Base-by-base conservation (phyloP, 306 rosid species). In the Vicia faba region DNA sequence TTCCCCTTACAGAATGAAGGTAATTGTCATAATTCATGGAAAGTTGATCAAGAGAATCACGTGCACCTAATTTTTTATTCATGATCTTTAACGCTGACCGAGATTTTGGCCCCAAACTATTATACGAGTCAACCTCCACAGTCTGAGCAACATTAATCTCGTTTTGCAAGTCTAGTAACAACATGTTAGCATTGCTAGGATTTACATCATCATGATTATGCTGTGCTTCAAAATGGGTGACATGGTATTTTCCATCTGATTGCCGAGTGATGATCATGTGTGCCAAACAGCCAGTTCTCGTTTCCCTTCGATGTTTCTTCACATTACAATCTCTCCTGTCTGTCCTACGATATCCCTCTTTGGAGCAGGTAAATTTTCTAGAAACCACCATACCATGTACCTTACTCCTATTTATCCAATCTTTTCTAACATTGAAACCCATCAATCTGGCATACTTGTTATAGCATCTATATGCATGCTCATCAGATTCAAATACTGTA, bases 341-440 rank as follows among this genome's bases (percentile, higher is more conserved):
- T 58, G 57, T 78, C 78, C 81, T 75, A 3, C 89, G 81, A 74
- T 87, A 76, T 51, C 93, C 93, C 67, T 87, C 87, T 66, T 50
- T 84, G 48, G 86, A 87, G 69, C 93, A 87, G 29, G 92, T 84
- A 81, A 82, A 87, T 79, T 87, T 87, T 70, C 93, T 78, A 68
- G 93, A 87, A 20, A 87, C 80, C 80, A 87, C 86, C 68, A 75
- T 82, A 64, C 93, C 93, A 74, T 82, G 87, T 8, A 82, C 84
- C 85, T 84, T 84, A 53, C 89, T 87, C 80, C 82, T 87, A 78
- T 87, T 87, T 23, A 82, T 58, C 93, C 93, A 84, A 67, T 87
- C 93, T 80, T 87, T 87, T 61, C 89, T 54, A 61, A 87, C 82
- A 74, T 59, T 82, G 45, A 87, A 87, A 56, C 93, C 93, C 50